A percentile compares a stretch with the other conserved stretches of the same genome.
These are phyloP conservation scores for Aspergillus caelatus DNA, from an alignment of 2,329 filamentous ascomycete genomes.

Conservation along the genomic window DNA sequence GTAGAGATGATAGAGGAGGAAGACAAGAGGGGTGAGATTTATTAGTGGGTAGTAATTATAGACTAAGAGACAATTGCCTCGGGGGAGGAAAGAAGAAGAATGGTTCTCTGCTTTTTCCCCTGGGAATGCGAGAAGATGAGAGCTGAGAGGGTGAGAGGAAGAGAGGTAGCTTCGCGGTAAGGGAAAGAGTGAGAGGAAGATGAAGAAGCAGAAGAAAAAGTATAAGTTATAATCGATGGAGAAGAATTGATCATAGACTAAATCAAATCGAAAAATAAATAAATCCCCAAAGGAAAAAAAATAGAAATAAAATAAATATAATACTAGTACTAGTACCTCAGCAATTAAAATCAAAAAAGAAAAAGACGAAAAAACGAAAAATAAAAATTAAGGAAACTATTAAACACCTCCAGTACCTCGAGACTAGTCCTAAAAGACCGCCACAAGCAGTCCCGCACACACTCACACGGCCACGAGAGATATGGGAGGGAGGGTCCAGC, in stretches of 20 bases:
- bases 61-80: slow-evolving; percentile 1
- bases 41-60: slow-evolving; percentile 3
- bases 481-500: slow-evolving; percentile 21
- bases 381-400: slow-evolving; percentile 13
- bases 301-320: neutral
- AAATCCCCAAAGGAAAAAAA: slow-evolving; percentile 1
- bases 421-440: slow-evolving; percentile 20
- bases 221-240: slow-evolving; percentile 2
- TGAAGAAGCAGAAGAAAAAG: slow-evolving; percentile 7
- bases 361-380: slow-evolving; percentile 13
- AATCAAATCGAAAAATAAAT: slow-evolving; percentile 2
- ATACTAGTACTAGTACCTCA: neutral
- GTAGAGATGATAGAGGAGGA: neutral
- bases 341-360: slow-evolving; percentile 11
- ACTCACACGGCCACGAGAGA: slow-evolving; percentile 16
- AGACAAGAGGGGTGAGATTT: slow-evolving; percentile 1
- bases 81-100: slow-evolving; percentile 8
- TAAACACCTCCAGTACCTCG: slow-evolving; percentile 9
- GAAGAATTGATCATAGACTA: slow-evolving; percentile 4
- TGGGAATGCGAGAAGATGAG: slow-evolving; percentile 17
- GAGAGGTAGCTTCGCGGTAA: slow-evolving; percentile 12
- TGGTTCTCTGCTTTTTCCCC: slow-evolving; percentile 9
- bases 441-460: slow-evolving; percentile 27
- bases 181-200: slow-evolving; percentile 12
- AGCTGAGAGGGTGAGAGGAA: slow-evolving; percentile 19